Evolutionary conservation across 2,329 filamentous ascomycete species (phyloP).

Genomic region (Alternaria viburni): DNA sequence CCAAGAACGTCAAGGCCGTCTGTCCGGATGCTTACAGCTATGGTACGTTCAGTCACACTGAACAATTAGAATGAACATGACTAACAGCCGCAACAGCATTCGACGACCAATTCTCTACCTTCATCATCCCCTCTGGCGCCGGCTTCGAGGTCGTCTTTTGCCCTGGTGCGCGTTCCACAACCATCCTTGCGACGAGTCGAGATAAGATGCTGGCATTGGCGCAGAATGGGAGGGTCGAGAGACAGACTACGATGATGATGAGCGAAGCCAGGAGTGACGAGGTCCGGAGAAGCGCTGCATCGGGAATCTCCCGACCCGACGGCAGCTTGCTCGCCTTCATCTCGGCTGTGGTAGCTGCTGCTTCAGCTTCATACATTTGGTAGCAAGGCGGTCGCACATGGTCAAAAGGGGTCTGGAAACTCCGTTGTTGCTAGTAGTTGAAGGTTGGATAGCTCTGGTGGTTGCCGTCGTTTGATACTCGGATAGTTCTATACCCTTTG

Average conservation of each 20-base stretch:
- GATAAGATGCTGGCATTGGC: slow-evolving; percentile 44
- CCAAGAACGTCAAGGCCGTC: slow-evolving; percentile 71
- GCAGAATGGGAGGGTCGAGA: slow-evolving; percentile 38
- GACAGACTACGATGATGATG: slow-evolving; percentile 29
- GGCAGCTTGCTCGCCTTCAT: slow-evolving; percentile 15
- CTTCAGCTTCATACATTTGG: background rate
- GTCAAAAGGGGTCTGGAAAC: background rate
- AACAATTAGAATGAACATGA: no score
- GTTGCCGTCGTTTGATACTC: background rate
- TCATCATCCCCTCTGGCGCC: slow-evolving; percentile 67
- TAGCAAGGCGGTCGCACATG: background rate
- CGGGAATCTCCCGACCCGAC: background rate
- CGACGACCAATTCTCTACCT: slow-evolving; percentile 63
- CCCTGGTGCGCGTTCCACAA: slow-evolving; percentile 62
- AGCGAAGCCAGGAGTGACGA: slow-evolving; percentile 22
- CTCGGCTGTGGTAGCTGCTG: slow-evolving; percentile 3
- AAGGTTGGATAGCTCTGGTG: background rate
- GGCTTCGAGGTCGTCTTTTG: slow-evolving; percentile 83
- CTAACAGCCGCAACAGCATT: slow-evolving; percentile 50
- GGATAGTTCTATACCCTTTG: slow-evolving; percentile 18
- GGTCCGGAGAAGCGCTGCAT: slow-evolving; percentile 26
- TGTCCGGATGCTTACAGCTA: slow-evolving; percentile 88
- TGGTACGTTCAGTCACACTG: no score
- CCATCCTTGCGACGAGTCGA: slow-evolving; percentile 52
- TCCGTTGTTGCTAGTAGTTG: slow-evolving; percentile 2